phyloP scores from a whole-genome alignment of 306 rosid species.

The Quercus engelmannii region DNA sequence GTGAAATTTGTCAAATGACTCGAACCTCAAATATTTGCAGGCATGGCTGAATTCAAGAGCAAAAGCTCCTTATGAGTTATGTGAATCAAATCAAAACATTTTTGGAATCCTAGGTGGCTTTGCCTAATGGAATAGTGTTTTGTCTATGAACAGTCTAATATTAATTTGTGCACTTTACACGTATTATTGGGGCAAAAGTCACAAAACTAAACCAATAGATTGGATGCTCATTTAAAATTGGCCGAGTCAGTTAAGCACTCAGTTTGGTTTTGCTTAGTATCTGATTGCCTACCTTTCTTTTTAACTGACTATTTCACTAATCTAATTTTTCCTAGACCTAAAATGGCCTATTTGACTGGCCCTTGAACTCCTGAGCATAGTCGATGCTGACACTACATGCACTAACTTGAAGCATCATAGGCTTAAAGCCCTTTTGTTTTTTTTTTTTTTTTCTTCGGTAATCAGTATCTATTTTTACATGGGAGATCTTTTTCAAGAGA shows the following conservation, averaged over 20 bases:
- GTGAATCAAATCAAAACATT: background rate
- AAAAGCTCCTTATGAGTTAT: background rate
- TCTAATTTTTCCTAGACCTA: background rate
- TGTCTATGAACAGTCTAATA: background rate
- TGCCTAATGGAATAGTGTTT: background rate
- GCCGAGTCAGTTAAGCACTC: slow-evolving; percentile 18
- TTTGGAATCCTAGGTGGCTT: background rate
- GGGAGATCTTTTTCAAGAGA: slow-evolving; percentile 1
- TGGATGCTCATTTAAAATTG: slow-evolving; percentile 1
- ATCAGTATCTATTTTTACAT: background rate
- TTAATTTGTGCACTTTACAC: background rate
- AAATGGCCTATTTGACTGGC: slow-evolving; percentile 31
- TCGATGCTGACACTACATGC: slow-evolving; percentile 38
- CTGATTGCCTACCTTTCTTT: background rate
- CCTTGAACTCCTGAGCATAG: slow-evolving; percentile 14
- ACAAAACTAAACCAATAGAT: background rate
- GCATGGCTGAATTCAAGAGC: background rate
- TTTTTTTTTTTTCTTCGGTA: background rate
- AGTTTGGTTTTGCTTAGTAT: background rate
- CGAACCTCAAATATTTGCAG: too few species aligned
- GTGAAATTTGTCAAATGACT: too few species aligned
- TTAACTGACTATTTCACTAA: background rate
- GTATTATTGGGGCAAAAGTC: background rate
- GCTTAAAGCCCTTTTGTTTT: slow-evolving; percentile 6
- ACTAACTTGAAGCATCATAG: slow-evolving; percentile 32